Evolutionary conservation across 2,329 filamentous ascomycete genomes (phyloP).

Genomic region (Trichoderma brevicompactum): DNA sequence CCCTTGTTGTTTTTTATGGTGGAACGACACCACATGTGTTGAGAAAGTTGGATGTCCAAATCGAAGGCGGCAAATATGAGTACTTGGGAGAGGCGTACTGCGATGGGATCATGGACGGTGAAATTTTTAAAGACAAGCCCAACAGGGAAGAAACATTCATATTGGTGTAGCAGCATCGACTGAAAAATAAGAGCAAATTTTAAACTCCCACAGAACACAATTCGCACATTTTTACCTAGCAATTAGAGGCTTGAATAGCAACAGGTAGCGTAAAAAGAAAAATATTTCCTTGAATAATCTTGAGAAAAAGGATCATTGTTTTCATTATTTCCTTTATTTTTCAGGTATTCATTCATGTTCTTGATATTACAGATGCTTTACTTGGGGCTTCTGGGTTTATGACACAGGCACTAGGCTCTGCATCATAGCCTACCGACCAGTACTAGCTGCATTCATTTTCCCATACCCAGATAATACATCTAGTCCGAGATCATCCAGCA

Average conservation of each 20-base stretch:
- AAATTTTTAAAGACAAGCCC: conserved; percentile 32
- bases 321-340: too few relatives aligned
- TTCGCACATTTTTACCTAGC: background rate
- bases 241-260: too few relatives aligned
- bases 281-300: too few relatives aligned
- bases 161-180: background rate
- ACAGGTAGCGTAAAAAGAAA: too few relatives aligned
- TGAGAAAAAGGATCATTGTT: too few relatives aligned
- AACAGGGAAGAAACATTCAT: conserved; percentile 16
- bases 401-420: too few relatives aligned
- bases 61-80: conserved; percentile 30
- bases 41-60: conserved; percentile 15
- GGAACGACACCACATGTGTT: conserved; percentile 39
- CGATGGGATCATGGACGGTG: conserved; percentile 43
- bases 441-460: too few relatives aligned
- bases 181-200: background rate
- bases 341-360: too few relatives aligned
- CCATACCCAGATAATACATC: background rate
- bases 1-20: conserved; percentile 38
- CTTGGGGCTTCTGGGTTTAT: too few relatives aligned
- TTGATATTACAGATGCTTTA: too few relatives aligned
- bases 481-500: background rate
- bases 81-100: conserved; percentile 43
- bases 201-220: too few relatives aligned
- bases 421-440: too few relatives aligned